Conservation (phyloP, 2,329 filamentous ascomycete genomes). For the Ilyonectria mors-panacis region DNA sequence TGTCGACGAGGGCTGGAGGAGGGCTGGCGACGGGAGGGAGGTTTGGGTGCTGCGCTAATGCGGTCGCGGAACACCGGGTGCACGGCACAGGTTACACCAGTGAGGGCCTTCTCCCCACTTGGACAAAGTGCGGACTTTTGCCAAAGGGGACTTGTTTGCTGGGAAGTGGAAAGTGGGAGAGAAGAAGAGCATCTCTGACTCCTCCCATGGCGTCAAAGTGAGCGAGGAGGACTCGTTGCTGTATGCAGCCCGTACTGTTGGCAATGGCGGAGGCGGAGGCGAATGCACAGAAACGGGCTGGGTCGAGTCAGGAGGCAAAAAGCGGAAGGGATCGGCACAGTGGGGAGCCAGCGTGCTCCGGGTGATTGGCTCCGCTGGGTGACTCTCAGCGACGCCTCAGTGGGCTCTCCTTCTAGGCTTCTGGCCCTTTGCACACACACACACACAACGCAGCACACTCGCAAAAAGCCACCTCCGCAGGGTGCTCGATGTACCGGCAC, state of each 20-base stretch:
- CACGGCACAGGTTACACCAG: conserved; percentile 31
- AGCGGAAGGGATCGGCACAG: conserved; percentile 23
- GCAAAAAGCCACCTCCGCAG: conserved; percentile 7
- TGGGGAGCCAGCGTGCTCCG: not conserved
- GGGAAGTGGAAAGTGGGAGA: conserved; percentile 9
- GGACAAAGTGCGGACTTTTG: conserved; percentile 13
- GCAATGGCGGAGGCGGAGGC: not conserved
- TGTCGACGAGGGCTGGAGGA: not conserved
- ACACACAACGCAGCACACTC: not conserved
- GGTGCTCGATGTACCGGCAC: not conserved
- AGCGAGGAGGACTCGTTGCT: not conserved
- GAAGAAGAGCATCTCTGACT: not conserved
- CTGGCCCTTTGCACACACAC: conserved; percentile 9
- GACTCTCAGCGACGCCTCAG: not conserved
- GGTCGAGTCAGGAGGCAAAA: conserved; percentile 27
- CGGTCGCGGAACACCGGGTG: conserved; percentile 28
- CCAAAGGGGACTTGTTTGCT: not conserved
- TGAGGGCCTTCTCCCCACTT: conserved; percentile 21
- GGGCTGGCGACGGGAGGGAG: not conserved
- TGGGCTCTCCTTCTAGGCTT: not conserved
- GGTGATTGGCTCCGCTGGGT: conserved; percentile 10
- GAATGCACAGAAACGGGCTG: conserved; percentile 4
- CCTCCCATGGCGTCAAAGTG: not conserved
- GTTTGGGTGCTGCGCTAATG: conserved; percentile 15
- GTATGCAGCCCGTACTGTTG: too few relatives aligned